phyloP scores from a whole-genome alignment of 768 basidiomycete species.

The Lactifluus echinatus region DNA sequence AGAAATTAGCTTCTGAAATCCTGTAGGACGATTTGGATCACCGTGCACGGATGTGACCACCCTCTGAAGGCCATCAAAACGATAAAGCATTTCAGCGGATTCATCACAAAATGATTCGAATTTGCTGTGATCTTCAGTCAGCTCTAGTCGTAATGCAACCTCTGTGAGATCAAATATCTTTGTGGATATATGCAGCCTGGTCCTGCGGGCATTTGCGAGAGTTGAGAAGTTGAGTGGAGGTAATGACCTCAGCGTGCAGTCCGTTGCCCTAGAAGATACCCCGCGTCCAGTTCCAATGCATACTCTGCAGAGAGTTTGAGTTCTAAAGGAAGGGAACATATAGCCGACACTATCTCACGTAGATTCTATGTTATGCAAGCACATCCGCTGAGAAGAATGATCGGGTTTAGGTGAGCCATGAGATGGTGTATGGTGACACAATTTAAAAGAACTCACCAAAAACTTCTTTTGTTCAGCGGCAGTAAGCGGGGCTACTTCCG shows the following conservation, averaged over 20 bases:
- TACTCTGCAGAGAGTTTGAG: slow-evolving; percentile 1
- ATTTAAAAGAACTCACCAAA: slow-evolving; percentile 3
- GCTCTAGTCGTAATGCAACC: slow-evolving; percentile 8
- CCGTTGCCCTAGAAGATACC: slow-evolving; percentile 5
- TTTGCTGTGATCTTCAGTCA: slow-evolving; percentile 7
- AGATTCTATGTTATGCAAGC: slow-evolving; percentile 18
- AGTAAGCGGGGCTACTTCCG: neutral
- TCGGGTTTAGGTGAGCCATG: neutral
- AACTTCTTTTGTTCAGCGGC: slow-evolving; percentile 1
- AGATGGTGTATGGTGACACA: neutral
- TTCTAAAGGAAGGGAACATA: neutral
- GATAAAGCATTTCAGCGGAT: slow-evolving; percentile 12
- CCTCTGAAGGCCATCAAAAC: slow-evolving; percentile 17
- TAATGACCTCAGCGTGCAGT: neutral
- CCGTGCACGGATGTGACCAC: slow-evolving; percentile 15
- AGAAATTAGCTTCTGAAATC: slow-evolving; percentile 20
- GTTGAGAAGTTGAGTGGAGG: slow-evolving; percentile 12
- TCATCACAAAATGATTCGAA: slow-evolving; percentile 15
- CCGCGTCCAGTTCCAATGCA: slow-evolving; percentile 20
- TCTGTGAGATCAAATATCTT: slow-evolving; percentile 17
- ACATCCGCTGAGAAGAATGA: slow-evolving; percentile 12
- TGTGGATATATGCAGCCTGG: slow-evolving; percentile 10
- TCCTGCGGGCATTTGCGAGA: slow-evolving; percentile 8
- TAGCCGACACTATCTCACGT: slow-evolving; percentile 1
- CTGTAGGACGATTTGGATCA: neutral